Evolutionary conservation across 179 eudicot species (phyloP), one percentile per base, ranked within the genome.

Genomic region (Pouteria campechiana): DNA sequence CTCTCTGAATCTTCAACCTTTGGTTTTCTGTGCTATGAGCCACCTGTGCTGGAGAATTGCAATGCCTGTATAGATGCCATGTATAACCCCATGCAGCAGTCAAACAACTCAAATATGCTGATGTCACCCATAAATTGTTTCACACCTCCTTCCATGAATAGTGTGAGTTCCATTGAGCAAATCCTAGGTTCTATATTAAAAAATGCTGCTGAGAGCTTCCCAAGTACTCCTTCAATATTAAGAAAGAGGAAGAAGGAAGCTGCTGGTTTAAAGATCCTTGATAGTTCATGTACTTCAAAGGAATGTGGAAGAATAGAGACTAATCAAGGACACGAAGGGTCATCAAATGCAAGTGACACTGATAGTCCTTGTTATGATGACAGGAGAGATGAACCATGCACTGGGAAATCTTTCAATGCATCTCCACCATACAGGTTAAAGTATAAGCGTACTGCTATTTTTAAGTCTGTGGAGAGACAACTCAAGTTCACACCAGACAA

Each of bases 371-470:
- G 58, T 52, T 30, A 32, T 46, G 54, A 55, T 27, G 54, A 47
- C 54, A 49, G 32, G 31, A 49, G 43, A 5, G 25, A 23, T 22
- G 72, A 45, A 27, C 52, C 54, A 41, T 62, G 48, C 43, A 63
- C 41, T 56, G 56, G 64, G 24, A 71, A 64, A 56, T 36, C 73
- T 14, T 72, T 67, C 46, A 76, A 74, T 74, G 83, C 83, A 13
- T 90, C 98, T 56, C 98, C 98, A 21, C 86, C 90, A 18, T 90
- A 90, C 47, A 62, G 81, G 41, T 61, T 79, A 39, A 72, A 80
- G 49, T 54, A 74, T 17, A 79, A 76, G 28, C 76, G 95, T 32
- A 81, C 74, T 13, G 63, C 87, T 20, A 7, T 65, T 24, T 18
- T 55, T 30, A 90, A 81, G 59, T 76, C 87, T 28, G 74, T 90